Conservation (phyloP, 2,329 filamentous ascomycete genomes). For the Aureobasidium leucospermi region DNA sequence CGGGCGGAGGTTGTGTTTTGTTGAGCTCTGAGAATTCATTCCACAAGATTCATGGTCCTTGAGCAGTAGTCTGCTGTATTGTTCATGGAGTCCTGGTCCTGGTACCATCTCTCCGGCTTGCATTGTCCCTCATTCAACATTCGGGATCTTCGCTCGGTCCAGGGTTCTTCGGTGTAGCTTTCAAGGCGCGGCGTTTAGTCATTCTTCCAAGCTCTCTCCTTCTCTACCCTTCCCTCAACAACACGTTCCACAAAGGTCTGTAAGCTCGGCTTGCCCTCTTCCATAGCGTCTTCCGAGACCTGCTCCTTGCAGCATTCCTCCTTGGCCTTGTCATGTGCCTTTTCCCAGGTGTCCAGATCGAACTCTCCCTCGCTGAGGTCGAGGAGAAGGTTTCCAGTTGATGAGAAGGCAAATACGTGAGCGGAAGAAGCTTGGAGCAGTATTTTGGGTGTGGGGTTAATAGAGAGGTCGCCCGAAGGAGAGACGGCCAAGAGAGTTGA, state of each 20-base stretch:
- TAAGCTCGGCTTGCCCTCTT: conserved; percentile 16
- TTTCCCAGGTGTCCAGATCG: conserved; percentile 66
- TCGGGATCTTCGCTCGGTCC: not conserved
- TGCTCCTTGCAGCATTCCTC: conserved; percentile 53
- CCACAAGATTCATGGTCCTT: too few relatives aligned
- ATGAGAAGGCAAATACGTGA: conserved; percentile 80
- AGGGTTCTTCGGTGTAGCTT: not conserved
- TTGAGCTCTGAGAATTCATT: too few relatives aligned
- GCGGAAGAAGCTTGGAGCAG: conserved; percentile 59
- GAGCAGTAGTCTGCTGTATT: too few relatives aligned
- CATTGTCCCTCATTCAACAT: not conserved
- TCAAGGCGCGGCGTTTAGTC: not conserved
- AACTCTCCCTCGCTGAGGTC: conserved; percentile 79
- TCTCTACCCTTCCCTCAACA: conserved; percentile 14
- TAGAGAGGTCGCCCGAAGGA: conserved; percentile 17
- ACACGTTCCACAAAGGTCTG: conserved; percentile 9
- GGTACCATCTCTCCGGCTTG: not conserved
- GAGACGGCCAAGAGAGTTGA: conserved; percentile 42
- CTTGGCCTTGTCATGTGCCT: conserved; percentile 57
- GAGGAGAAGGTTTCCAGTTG: conserved; percentile 63
- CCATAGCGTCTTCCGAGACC: conserved; percentile 32
- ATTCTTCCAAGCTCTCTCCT: conserved; percentile 15
- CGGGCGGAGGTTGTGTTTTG: too few relatives aligned
- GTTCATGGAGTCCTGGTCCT: too few relatives aligned
- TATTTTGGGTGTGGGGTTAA: conserved; percentile 56